Conservation (phyloP, 805 yeast species). For the Candida chauliodis region DNA sequence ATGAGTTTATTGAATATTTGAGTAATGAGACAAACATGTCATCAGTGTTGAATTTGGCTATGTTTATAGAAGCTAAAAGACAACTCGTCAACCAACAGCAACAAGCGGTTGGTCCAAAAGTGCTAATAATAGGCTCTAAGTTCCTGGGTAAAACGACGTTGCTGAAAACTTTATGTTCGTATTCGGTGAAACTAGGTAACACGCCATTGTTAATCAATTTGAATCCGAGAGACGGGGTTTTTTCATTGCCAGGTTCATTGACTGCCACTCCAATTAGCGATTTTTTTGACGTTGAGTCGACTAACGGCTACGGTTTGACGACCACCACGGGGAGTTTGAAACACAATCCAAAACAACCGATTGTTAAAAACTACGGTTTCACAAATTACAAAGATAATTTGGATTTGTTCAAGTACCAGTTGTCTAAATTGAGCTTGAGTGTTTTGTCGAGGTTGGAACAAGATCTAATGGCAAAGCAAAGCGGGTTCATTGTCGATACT, state of each 20-base stretch:
- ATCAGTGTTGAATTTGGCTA: slow-evolving; percentile 64
- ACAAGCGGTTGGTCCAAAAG: slow-evolving; percentile 42
- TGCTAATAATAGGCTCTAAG: slow-evolving; percentile 68
- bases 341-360: slow-evolving; percentile 84
- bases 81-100: slow-evolving; percentile 27
- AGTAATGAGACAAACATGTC: slow-evolving; percentile 71
- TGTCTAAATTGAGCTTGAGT: slow-evolving; percentile 49
- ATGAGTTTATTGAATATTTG: slow-evolving; percentile 52
- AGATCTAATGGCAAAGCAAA: slow-evolving; percentile 40
- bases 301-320: slow-evolving; percentile 72
- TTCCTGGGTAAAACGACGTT: slow-evolving; percentile 79
- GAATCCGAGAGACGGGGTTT: slow-evolving; percentile 70
- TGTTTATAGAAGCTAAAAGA: slow-evolving; percentile 61
- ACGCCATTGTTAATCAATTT: slow-evolving; percentile 73
- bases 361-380: slow-evolving; percentile 77
- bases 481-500: slow-evolving; percentile 73
- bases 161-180: slow-evolving; percentile 64
- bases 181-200: slow-evolving; percentile 68
- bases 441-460: slow-evolving; percentile 47
- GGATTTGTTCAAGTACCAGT: slow-evolving; percentile 48
- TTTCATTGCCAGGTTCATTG: slow-evolving; percentile 77
- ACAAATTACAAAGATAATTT: slow-evolving; percentile 56
- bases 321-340: slow-evolving; percentile 69
- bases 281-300: slow-evolving; percentile 66
- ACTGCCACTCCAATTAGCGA: slow-evolving; percentile 84